Evolutionary conservation across 257 asterid genomes (phyloP), one percentile per base, ranked within the genome.

Genomic region (Fraxinus excelsior): DNA sequence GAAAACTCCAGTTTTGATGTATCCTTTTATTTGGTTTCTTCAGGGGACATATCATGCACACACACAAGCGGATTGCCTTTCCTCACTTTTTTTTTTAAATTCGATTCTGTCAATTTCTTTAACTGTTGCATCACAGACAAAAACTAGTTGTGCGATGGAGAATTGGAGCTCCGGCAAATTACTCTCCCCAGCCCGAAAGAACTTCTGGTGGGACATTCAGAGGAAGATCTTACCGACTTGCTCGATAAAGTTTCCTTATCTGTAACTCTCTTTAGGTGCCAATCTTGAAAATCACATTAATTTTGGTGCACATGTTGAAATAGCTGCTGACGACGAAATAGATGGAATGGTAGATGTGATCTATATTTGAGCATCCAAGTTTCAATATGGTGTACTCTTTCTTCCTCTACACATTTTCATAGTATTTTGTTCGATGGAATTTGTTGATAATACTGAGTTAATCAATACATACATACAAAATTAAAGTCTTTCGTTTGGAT

Each of bases 151-250:
- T 84, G 31, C 88, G 82, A 79, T 89, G 86, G 92, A 91, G 90
- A 86, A 93, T 93, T 31, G 96, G 97, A 67, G 88, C 85, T 65
- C 92, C 92, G 18, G 23, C 77, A 1, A 70, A 23, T 77, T 73
- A 26, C 40, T 76, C 64, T 0, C 80, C 89, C 70, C 90, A 85
- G 82, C 84, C 84, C 14, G 96, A 91, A 19, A 84, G 91, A 82
- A 77, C 85, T 81, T 56, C 91, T 31, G 88, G 88, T 62, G 85
- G 73, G 44, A 89, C 84, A 23, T 94, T 94, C 85, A 85, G 97
- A 71, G 98, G 98, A 74, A 86, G 98, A 87, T 92, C 98, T 14
- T 38, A 89, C 82, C 96, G 97, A 28, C 83, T 91, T 44, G 84
- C 88, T 32, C 90, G 93, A 68, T 94, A 81, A 87, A 53, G n/a